Evolutionary conservation across 176 grass and related monocot genomes (phyloP).

Genomic region (Triticum timopheevii): DNA sequence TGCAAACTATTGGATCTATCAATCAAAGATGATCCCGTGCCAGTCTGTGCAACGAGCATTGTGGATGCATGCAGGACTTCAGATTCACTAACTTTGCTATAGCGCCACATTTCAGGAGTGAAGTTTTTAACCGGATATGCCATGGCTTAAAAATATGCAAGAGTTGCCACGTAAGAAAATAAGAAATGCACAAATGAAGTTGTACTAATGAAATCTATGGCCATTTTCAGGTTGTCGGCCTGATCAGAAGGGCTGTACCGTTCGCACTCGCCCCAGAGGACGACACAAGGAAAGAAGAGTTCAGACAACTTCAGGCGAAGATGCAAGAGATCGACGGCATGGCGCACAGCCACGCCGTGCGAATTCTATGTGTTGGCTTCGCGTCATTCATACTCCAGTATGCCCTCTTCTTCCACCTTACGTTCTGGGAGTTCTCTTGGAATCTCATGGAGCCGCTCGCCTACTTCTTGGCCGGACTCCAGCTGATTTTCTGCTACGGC

Average conservation of each 20-base stretch:
- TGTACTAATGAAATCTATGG: too few species aligned
- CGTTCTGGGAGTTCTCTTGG: conserved; percentile 68
- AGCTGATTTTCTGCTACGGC: conserved; percentile 43
- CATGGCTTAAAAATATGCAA: background rate
- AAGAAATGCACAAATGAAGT: too few species aligned
- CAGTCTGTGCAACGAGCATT: background rate
- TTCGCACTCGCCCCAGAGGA: conserved; percentile 38
- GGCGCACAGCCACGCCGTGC: conserved; percentile 51
- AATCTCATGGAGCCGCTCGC: conserved; percentile 47
- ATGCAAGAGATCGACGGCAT: conserved; percentile 58
- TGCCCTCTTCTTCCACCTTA: conserved; percentile 46
- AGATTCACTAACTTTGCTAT: background rate
- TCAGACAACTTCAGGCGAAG: conserved; percentile 47
- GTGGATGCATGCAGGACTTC: background rate
- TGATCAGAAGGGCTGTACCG: conserved; percentile 53
- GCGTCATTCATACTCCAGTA: conserved; percentile 37
- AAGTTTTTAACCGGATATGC: background rate
- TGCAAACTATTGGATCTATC: background rate
- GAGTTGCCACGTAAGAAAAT: too few species aligned
- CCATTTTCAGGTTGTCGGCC: conserved; percentile 39
- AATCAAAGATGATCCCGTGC: background rate
- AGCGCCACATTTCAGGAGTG: background rate
- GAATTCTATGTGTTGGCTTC: conserved; percentile 50
- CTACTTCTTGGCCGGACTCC: conserved; percentile 39
- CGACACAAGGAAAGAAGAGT: conserved; percentile 42